Evolutionary conservation across 2,329 filamentous ascomycete species (phyloP).

Genomic region (Cladosporium sp.): DNA sequence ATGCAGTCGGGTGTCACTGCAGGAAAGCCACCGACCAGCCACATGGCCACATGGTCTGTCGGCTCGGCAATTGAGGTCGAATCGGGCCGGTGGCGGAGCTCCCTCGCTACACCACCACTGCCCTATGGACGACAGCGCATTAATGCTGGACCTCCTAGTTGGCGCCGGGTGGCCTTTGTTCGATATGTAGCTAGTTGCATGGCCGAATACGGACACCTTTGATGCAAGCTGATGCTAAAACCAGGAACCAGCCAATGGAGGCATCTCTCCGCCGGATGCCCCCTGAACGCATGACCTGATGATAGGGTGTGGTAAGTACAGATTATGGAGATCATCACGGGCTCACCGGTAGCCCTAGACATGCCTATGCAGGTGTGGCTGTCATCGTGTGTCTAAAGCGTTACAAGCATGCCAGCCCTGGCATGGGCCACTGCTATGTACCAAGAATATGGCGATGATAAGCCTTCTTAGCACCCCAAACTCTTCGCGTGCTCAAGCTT

Average conservation of each 20-base stretch:
- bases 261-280: not conserved
- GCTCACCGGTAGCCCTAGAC: not conserved
- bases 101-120: not conserved
- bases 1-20: not conserved
- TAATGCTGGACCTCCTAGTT: not conserved
- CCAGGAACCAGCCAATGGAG: not conserved
- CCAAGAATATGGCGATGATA: not conserved
- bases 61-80: constrained; percentile 8
- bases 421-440: not conserved
- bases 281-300: constrained; percentile 6
- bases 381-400: not conserved
- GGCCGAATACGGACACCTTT: not conserved
- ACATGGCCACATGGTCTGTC: not conserved
- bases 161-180: not conserved
- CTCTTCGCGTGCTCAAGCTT: not conserved
- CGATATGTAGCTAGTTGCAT: not conserved
- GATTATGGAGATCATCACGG: not conserved
- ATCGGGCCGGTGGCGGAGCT: constrained; percentile 4
- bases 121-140: constrained; percentile 2
- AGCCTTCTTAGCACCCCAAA: not conserved
- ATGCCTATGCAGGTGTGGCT: not conserved
- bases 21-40: constrained; percentile 2
- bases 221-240: not conserved
- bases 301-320: not conserved
- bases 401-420: not conserved